phyloP scores from a whole-genome alignment of 2,329 filamentous ascomycete genomes.

The Botrytis galanthina region DNA sequence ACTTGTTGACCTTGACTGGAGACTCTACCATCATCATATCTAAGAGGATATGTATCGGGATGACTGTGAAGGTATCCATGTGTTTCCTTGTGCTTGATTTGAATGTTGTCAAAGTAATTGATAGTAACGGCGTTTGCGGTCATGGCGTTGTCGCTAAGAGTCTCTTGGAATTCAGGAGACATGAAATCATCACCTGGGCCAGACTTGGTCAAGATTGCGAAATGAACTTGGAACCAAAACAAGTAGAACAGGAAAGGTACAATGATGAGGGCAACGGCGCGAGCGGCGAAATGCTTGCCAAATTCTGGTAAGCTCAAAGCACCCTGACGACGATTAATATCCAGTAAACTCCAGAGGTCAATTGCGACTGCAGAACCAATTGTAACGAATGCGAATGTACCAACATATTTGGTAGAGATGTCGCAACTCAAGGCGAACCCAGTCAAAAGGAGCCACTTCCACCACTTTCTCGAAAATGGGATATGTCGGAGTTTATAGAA shows the following conservation, averaged over 20 bases:
- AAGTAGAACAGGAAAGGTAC: slow-evolving; percentile 97
- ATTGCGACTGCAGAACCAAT: slow-evolving; percentile 92
- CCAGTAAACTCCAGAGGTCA: slow-evolving; percentile 90
- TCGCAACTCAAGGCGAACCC: slow-evolving; percentile 94
- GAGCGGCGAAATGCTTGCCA: slow-evolving; percentile 84
- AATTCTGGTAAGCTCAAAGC: slow-evolving; percentile 78
- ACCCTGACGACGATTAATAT: slow-evolving; percentile 81
- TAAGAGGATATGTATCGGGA: slow-evolving; percentile 80
- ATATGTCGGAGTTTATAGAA: slow-evolving; percentile 95
- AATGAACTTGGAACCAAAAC: slow-evolving; percentile 99
- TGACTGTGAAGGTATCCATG: slow-evolving; percentile 96
- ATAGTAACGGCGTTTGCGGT: slow-evolving; percentile 80
- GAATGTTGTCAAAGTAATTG: slow-evolving; percentile 85
- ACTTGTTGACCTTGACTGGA: slow-evolving; percentile 98
- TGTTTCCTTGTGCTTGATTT: slow-evolving; percentile 93
- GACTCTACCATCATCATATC: slow-evolving; percentile 95
- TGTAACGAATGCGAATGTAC: slow-evolving; percentile 93
- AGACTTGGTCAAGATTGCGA: slow-evolving; percentile 80
- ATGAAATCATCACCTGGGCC: slow-evolving; percentile 98
- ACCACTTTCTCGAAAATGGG: slow-evolving; percentile 94
- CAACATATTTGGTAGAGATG: slow-evolving; percentile 98
- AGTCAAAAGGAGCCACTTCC: slow-evolving; percentile 97
- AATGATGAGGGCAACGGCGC: slow-evolving; percentile 80
- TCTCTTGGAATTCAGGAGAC: slow-evolving; percentile 97
- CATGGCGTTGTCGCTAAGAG: slow-evolving; percentile 92